Evolutionary conservation across 306 rosid genomes (phyloP), one percentile per base, ranked within the genome.

Genomic region (Quercus mongolica): DNA sequence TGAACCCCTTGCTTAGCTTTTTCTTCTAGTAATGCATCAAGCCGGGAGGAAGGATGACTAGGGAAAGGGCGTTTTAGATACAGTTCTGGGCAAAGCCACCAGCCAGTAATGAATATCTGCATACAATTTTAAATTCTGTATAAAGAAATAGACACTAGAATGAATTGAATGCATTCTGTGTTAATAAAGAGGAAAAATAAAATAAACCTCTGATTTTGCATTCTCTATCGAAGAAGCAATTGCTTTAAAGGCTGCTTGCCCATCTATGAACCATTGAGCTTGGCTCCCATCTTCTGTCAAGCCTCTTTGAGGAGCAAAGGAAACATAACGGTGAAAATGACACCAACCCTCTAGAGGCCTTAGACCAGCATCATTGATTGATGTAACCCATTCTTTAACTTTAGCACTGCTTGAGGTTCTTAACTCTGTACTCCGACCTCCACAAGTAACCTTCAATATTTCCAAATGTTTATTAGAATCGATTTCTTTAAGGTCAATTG

Each of bases 311-410:
- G 99, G 97, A 73, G 99, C 98, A 88, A 84, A 95, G 74, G 99
- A 95, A 76, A 97, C 98, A 86, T 89, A 93, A 58, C 98, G 94
- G 56, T 91, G 99, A 82, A 94, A 91, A 87, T 90, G 92, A 83
- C 99, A 95, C 99, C 98, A 93, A 51, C 99, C 96, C 87, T 95
- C 99, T 65, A 95, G 98, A 85, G 99, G 93, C 83, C 94, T 87
- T 57, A 90, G 90, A 80, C 96, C 98, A 80, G 97, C 97, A 88
- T 93, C 97, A 77, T 95, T 93, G 51, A 95, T 88, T 28, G 94
- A 91, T 21, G 98, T 93, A 52, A 95, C 94, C 99, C 99, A 95
- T 77, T 89, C 99, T 83, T 82, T 91, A 83, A 89, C 98, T 88
- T 25, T 25, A 25, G 26, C 26, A 56, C 84, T 83, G 81, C 86